Conservation (phyloP, 768 basidiomycete species). For the Suillus sp. region DNA sequence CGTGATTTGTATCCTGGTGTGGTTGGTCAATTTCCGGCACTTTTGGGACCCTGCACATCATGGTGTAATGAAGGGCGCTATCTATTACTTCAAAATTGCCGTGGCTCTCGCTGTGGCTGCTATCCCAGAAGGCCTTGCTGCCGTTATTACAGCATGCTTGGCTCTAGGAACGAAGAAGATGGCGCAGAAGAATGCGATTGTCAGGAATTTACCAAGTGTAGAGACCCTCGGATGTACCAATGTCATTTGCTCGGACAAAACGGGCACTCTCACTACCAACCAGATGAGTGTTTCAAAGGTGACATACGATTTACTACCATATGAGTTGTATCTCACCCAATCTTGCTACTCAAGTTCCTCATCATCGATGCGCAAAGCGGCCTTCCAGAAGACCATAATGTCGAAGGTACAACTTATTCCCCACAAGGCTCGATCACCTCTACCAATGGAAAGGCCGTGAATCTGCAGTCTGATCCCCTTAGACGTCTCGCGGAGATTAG, state of each 20-base stretch:
- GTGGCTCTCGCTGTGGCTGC: slow-evolving; percentile 99
- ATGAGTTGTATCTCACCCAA: slow-evolving; percentile 10
- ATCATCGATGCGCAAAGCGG: slow-evolving; percentile 59
- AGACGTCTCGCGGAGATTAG: slow-evolving; percentile 89
- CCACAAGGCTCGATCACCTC: slow-evolving; percentile 76
- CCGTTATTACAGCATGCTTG: slow-evolving; percentile 95
- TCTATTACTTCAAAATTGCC: slow-evolving; percentile 99
- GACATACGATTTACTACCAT: slow-evolving; percentile 22
- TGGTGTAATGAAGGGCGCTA: slow-evolving; percentile 87
- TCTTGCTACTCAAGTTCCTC: slow-evolving; percentile 59
- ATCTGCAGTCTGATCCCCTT: slow-evolving; percentile 67
- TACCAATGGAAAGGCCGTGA: slow-evolving; percentile 62
- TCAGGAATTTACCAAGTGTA: slow-evolving; percentile 92
- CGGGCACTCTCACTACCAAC: slow-evolving; percentile 93
- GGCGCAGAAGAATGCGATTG: slow-evolving; percentile 98
- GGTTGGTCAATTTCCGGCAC: slow-evolving; percentile 95
- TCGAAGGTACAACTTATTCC: slow-evolving; percentile 93
- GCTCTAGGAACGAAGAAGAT: slow-evolving; percentile 98
- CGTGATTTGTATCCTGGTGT: slow-evolving; percentile 96
- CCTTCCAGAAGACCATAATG: slow-evolving; percentile 65
- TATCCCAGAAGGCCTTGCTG: slow-evolving; percentile 97
- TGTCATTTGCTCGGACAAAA: slow-evolving; percentile 99
- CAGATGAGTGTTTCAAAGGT: slow-evolving; percentile 95
- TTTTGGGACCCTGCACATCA: slow-evolving; percentile 96
- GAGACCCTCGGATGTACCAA: slow-evolving; percentile 98